These are phyloP conservation scores for Thelonectria discophora DNA, from an alignment of 2,329 filamentous ascomycete genomes.

Conservation along the genomic window DNA sequence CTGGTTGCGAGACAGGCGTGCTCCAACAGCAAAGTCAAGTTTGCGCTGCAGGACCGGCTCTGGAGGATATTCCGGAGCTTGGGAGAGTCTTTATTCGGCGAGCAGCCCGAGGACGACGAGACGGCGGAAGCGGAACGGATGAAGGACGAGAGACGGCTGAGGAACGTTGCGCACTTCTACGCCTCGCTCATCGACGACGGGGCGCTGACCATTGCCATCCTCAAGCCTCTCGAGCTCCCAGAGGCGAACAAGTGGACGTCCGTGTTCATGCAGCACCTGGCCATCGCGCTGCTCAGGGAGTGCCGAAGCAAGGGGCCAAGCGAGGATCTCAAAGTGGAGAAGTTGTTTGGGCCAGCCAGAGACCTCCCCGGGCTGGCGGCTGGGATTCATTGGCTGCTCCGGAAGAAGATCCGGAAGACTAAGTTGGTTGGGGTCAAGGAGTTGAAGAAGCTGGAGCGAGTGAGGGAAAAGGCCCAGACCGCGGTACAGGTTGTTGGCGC, in stretches of 20 bases:
- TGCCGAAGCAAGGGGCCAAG: slow-evolving; percentile 57
- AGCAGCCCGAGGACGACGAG: slow-evolving; percentile 66
- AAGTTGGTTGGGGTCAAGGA: slow-evolving; percentile 61
- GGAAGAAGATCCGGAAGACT: slow-evolving; percentile 76
- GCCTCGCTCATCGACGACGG: slow-evolving; percentile 60
- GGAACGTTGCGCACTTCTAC: slow-evolving; percentile 64
- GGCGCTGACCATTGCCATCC: slow-evolving; percentile 56
- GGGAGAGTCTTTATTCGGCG: slow-evolving; percentile 80
- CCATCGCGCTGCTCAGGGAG: slow-evolving; percentile 78
- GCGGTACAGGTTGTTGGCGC: slow-evolving; percentile 38
- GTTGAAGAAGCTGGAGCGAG: slow-evolving; percentile 52
- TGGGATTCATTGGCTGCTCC: slow-evolving; percentile 82
- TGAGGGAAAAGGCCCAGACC: slow-evolving; percentile 47
- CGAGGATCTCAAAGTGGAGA: slow-evolving; percentile 67
- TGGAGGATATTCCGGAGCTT: slow-evolving; percentile 87
- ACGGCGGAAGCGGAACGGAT: slow-evolving; percentile 57
- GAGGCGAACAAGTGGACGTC: slow-evolving; percentile 80
- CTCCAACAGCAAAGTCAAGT: slow-evolving; percentile 74
- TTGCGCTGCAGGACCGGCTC: slow-evolving; percentile 86
- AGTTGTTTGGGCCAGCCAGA: slow-evolving; percentile 71
- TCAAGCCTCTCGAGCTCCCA: slow-evolving; percentile 79
- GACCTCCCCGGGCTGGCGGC: slow-evolving; percentile 74
- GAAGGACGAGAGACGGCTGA: slow-evolving; percentile 59
- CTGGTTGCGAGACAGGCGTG: slow-evolving; percentile 84
- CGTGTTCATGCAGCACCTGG: slow-evolving; percentile 80